Base-by-base conservation (phyloP, 306 rosid genomes). In the Vigna unguiculata region DNA sequence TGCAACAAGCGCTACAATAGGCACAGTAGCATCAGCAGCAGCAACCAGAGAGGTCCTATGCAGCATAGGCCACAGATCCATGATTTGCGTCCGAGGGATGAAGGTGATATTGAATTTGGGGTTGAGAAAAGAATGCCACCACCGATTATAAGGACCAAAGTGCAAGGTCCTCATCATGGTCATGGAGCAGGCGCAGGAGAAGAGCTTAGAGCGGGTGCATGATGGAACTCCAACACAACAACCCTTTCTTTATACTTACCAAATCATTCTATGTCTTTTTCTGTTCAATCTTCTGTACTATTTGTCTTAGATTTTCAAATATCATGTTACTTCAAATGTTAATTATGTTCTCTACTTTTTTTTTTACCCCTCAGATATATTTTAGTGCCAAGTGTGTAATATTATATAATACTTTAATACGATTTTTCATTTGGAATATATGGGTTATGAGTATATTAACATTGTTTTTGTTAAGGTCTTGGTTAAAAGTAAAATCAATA, bases 31-130 rank as follows among this genome's bases (percentile, higher is more conserved):
- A 20, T 59, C 30, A 25, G 3, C 28, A 28, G 5, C 30, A 28
- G 30, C n/a, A n/a, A n/a, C 47, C 78, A 45, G 55, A 82, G 81
- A 49, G 59, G 70, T 2, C 24, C 21, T 12, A 80, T 62, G 76
- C 76, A 74, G 71, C 88, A 85, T 19, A 85, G 86, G 63, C 82
- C 78, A 17, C 87, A 88, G 16, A 71, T 53, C 15, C 85, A 70
- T 64, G 54, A 69, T 53, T n/a, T 58, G 14, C 86, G 83, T 2
- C 88, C 90, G 73, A 86, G 81, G 74, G 85, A 78, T 28, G 41
- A 28, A 61, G 79, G 57, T 14, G 90, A 89, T 59, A 58, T 81
- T 69, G 93, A 89, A 83, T 82, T 87, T 36, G 97, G 97, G 13
- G 72, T 79, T 51, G 96, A 92, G 34, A 87, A 71, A 74, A 87